Evolutionary conservation across 2,329 filamentous ascomycete genomes (phyloP).

Genomic region (Calonectria pseudoreteaudii): DNA sequence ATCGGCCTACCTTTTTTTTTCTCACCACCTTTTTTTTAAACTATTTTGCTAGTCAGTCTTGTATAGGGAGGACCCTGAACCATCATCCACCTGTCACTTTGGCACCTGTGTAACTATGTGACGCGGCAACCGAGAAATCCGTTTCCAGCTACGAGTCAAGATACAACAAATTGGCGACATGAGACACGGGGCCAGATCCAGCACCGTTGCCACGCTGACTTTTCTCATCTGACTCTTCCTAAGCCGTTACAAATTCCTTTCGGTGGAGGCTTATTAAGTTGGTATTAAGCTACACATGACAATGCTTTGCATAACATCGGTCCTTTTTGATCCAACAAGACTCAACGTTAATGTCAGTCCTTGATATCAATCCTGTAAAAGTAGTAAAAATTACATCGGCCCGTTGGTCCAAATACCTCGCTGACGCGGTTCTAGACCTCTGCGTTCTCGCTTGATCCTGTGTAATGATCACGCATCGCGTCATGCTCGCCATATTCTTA

Average conservation of each 20-base stretch:
- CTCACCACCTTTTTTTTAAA: background rate
- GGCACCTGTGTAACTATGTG: background rate
- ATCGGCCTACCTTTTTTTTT: background rate
- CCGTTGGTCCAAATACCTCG: background rate
- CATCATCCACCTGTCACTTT: background rate
- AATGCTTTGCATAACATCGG: background rate
- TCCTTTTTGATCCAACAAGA: conserved; percentile 1
- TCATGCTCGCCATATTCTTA: conserved; percentile 27
- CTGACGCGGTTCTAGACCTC: background rate
- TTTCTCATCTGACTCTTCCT: background rate
- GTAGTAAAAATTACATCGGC: background rate
- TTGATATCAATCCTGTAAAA: background rate
- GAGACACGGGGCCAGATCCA: background rate
- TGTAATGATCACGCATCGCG: conserved; percentile 26
- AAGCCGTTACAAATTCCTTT: background rate
- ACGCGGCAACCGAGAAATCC: background rate
- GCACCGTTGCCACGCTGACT: background rate
- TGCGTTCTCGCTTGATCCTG: conserved; percentile 22
- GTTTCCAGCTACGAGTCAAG: conserved; percentile 4
- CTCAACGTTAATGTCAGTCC: background rate
- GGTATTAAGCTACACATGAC: background rate
- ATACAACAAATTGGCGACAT: background rate
- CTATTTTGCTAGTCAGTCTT: background rate
- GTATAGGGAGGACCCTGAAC: background rate
- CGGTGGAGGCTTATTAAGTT: background rate